Evolutionary conservation across 805 yeast species (phyloP).

Genomic region (Candida germanica): DNA sequence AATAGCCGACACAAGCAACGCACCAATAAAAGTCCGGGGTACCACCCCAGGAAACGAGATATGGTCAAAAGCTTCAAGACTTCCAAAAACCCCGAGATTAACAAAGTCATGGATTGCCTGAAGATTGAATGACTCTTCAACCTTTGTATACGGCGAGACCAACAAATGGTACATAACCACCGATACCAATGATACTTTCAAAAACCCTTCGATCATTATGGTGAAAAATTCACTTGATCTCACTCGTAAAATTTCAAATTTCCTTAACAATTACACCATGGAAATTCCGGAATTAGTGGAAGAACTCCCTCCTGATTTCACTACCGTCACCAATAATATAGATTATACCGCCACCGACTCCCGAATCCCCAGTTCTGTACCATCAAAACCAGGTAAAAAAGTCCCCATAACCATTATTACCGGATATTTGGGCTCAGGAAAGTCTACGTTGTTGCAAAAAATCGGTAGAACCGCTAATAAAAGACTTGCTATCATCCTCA

Average conservation of each 20-base stretch:
- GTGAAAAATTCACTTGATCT: background rate
- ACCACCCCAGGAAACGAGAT: conserved; percentile 81
- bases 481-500: conserved; percentile 83
- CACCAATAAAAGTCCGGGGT: conserved; percentile 80
- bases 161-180: conserved; percentile 48
- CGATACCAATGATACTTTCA: conserved; percentile 30
- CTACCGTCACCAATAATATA: conserved; percentile 11
- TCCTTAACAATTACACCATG: background rate
- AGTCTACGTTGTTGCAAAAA: conserved; percentile 76
- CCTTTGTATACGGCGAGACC: conserved; percentile 81
- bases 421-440: conserved; percentile 94
- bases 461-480: conserved; percentile 69
- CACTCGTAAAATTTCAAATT: background rate
- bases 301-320: conserved; percentile 9
- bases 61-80: conserved; percentile 62
- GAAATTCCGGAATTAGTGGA: conserved; percentile 15
- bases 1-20: conserved; percentile 50
- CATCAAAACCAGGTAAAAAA: conserved; percentile 27
- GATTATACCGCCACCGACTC: conserved; percentile 10
- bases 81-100: conserved; percentile 51
- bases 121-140: conserved; percentile 88
- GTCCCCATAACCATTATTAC: conserved; percentile 93
- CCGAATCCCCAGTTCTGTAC: conserved; percentile 5
- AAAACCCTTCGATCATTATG: background rate
- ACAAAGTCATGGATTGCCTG: conserved; percentile 87